Percentiles rank a stretch among this genome's conserved stretches.
Evolutionary conservation across 2,329 filamentous ascomycete species (phyloP).

Genomic region (Penicillium griseofulvum): DNA sequence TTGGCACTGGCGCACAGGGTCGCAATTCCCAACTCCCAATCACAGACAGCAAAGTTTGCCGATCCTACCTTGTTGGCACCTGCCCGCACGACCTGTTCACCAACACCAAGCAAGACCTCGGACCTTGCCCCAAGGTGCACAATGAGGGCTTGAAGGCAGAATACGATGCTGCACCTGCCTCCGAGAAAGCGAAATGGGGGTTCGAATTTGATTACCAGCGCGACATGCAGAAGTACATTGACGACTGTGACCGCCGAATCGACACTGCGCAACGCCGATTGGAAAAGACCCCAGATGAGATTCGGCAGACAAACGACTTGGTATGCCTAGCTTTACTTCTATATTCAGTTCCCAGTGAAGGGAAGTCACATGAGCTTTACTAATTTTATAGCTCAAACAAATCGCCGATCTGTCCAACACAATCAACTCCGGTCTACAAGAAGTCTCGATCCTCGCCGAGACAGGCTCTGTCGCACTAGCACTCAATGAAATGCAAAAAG

Average conservation of each 20-base stretch:
- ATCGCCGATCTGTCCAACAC: conserved; percentile 78
- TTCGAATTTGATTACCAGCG: conserved; percentile 97
- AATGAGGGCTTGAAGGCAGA: conserved; percentile 84
- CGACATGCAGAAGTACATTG: conserved; percentile 94
- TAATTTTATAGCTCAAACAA: conserved; percentile 62
- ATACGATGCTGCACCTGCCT: conserved; percentile 70
- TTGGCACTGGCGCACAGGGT: conserved; percentile 71
- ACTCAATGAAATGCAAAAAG: conserved; percentile 82
- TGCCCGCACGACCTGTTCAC: conserved; percentile 99
- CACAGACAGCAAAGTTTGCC: conserved; percentile 89
- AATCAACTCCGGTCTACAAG: conserved; percentile 77
- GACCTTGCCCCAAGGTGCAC: conserved; percentile 83
- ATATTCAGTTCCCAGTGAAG: not conserved
- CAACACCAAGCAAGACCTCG: conserved; percentile 97
- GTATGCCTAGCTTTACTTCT: conserved; percentile 39
- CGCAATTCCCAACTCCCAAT: conserved; percentile 80
- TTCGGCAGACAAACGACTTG: conserved; percentile 86
- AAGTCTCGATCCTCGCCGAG: conserved; percentile 82
- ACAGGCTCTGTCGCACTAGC: conserved; percentile 76
- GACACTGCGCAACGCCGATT: conserved; percentile 83
- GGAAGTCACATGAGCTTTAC: not conserved
- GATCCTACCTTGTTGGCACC: conserved; percentile 87
- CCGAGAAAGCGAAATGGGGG: conserved; percentile 73
- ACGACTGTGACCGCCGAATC: conserved; percentile 92
- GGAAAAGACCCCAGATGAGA: conserved; percentile 98